Conservation (phyloP, 2,329 filamentous ascomycete species). For the Trichoderma breve region DNA sequence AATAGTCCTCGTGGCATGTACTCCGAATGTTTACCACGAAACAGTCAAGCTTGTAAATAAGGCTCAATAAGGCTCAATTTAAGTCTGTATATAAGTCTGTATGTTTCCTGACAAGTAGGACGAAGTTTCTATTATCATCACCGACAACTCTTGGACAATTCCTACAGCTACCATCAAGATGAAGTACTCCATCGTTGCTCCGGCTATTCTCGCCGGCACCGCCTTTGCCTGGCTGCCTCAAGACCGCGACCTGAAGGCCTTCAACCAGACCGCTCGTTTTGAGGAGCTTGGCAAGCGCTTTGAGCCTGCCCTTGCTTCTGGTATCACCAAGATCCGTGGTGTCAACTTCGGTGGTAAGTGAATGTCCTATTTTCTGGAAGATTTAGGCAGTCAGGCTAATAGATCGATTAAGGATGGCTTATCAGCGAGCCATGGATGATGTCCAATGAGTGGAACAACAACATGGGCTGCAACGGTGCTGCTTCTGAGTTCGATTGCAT, state of each 20-base stretch:
- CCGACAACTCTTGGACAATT: background rate
- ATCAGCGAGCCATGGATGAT: slow-evolving; percentile 54
- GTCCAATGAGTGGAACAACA: slow-evolving; percentile 39
- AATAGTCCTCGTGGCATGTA: background rate
- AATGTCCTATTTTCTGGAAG: background rate
- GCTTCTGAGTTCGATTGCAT: slow-evolving; percentile 55
- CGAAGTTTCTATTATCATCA: background rate
- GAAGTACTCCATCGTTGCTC: slow-evolving; percentile 27
- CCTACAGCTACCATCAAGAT: slow-evolving; percentile 21
- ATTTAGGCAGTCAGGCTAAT: background rate
- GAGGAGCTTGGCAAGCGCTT: slow-evolving; percentile 35
- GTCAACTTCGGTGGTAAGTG: slow-evolving; percentile 52
- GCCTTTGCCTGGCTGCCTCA: slow-evolving; percentile 32
- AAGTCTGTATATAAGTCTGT: slow-evolving; percentile 8
- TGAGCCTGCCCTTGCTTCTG: slow-evolving; percentile 27
- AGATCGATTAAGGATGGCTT: slow-evolving; percentile 30
- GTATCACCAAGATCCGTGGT: slow-evolving; percentile 45
- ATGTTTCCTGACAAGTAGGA: background rate
- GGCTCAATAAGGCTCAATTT: background rate
- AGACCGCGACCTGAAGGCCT: slow-evolving; percentile 32
- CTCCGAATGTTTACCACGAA: background rate
- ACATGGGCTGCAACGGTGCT: slow-evolving; percentile 45
- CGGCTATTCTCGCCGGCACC: slow-evolving; percentile 26
- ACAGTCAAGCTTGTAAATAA: background rate
- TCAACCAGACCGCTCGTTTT: slow-evolving; percentile 34